Evolutionary conservation across 805 yeast genomes (phyloP), one percentile per base, ranked within the genome.

Genomic region (Pichia pseudocactophila): DNA sequence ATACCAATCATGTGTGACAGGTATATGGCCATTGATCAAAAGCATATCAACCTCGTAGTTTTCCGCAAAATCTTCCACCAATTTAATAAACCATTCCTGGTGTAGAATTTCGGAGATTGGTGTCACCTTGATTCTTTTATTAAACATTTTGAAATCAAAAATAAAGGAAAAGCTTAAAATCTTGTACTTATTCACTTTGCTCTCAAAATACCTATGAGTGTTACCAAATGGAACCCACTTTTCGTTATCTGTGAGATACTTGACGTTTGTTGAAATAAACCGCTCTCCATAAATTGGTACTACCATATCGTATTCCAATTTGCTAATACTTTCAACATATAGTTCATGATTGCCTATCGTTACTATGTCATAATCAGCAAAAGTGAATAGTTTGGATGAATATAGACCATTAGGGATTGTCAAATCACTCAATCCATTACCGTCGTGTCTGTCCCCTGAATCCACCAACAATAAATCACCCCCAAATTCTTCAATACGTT

Each of bases 391-490:
- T 2, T 70, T 68, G 22, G 79, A 72, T 0, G 92, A 74, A 13
- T 67, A 59, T 5, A 62, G 53, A 0, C 96, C 97, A 55, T 81
- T 82, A 2, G 90, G 85, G 3, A 28, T 42, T 0, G 95, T 81
- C 12, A 82, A 78, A 62, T 90, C 97, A 32, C 86, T 73, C 11
- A 88, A 63, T 0, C 97, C 97, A 57, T 87, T 89, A 1, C 97
- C 97, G 59, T 90, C 97, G 53, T 86, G 95, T 48, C 86, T 78
- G 61, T 90, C 97, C 4, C 97, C 97, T 1, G 94, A 78, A 56
- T 90, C 97, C 2, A 90, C 70, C 4, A 88, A 54, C 3, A 90
- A 52, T 16, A 89, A 57, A 55, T 90, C 97, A 16, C 69, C 76
- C 1, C 69, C 70, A 10, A 66, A 36, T 27, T 58, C 45, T 7